phyloP scores from a whole-genome alignment of 371 early-diverging fungal species.

The Actinomortierella wolfii region DNA sequence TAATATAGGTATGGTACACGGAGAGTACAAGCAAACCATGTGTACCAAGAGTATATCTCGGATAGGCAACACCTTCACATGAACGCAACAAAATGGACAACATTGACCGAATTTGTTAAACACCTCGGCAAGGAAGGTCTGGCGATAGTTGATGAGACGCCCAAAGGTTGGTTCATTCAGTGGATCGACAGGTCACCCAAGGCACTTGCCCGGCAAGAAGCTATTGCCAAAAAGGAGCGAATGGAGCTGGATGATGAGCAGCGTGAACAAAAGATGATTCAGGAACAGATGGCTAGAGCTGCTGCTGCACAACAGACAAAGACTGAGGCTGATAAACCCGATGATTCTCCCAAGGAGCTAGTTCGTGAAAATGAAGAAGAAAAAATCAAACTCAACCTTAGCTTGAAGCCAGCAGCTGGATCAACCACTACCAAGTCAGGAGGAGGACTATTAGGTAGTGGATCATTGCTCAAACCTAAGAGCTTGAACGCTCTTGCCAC shows the following conservation, averaged over 20 bases:
- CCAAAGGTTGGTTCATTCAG: conserved; percentile 86
- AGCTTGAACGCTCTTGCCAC: conserved; percentile 39
- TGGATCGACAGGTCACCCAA: conserved; percentile 95
- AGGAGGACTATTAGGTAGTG: conserved; percentile 12
- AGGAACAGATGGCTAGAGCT: conserved; percentile 85
- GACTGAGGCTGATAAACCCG: conserved; percentile 34
- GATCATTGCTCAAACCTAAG: conserved; percentile 30
- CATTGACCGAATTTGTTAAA: conserved; percentile 85
- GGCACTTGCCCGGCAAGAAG: conserved; percentile 81
- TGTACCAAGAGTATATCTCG: conserved; percentile 95
- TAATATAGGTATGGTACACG: conserved; percentile 79
- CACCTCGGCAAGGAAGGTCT: conserved; percentile 86
- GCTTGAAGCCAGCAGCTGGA: conserved; percentile 40
- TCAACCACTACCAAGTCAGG: conserved; percentile 19
- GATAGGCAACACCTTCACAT: conserved; percentile 94
- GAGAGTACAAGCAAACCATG: conserved; percentile 86
- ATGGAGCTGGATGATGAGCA: conserved; percentile 85
- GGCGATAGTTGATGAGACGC: conserved; percentile 87
- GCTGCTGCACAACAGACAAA: conserved; percentile 55
- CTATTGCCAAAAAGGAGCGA: conserved; percentile 83
- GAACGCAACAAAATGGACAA: conserved; percentile 94
- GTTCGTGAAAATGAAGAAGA: conserved; percentile 61
- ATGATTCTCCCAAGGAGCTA: conserved; percentile 58
- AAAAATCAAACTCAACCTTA: conserved; percentile 68
- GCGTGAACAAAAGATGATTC: conserved; percentile 72